Conservation (phyloP, 1,284 basidiomycete species). For the Marasmius fiardii region DNA sequence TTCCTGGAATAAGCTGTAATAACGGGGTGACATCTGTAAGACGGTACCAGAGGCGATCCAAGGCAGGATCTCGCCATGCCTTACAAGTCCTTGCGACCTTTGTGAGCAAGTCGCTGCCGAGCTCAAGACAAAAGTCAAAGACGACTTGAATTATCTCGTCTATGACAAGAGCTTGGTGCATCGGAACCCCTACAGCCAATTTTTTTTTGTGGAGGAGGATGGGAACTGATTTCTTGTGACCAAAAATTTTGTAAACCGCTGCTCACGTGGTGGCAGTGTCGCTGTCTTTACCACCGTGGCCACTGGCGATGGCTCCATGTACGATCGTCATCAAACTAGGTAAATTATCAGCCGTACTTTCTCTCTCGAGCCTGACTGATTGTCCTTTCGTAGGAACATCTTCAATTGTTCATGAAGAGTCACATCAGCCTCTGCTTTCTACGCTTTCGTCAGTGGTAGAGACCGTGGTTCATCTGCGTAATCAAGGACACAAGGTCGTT, state of each 20-base stretch:
- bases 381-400: conserved; percentile 67
- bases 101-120: conserved; percentile 26
- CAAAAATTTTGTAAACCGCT: neutral
- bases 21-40: conserved; percentile 45
- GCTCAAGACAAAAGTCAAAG: conserved; percentile 33
- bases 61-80: conserved; percentile 55
- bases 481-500: conserved; percentile 88
- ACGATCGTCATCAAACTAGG: conserved; percentile 85
- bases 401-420: conserved; percentile 89
- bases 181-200: conserved; percentile 17
- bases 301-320: conserved; percentile 31
- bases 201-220: neutral
- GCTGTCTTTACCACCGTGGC: neutral
- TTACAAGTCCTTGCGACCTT: conserved; percentile 38
- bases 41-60: conserved; percentile 49
- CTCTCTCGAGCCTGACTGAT: conserved; percentile 1
- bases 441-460: conserved; percentile 92
- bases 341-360: conserved; percentile 25
- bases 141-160: conserved; percentile 49
- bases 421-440: conserved; percentile 87
- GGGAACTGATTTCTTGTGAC: neutral
- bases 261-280: neutral
- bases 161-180: conserved; percentile 48
- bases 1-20: conserved; percentile 37
- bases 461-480: conserved; percentile 78